These are phyloP conservation scores for Candida neerlandica DNA, from an alignment of 1,139 yeast genomes.

Conservation along the genomic window DNA sequence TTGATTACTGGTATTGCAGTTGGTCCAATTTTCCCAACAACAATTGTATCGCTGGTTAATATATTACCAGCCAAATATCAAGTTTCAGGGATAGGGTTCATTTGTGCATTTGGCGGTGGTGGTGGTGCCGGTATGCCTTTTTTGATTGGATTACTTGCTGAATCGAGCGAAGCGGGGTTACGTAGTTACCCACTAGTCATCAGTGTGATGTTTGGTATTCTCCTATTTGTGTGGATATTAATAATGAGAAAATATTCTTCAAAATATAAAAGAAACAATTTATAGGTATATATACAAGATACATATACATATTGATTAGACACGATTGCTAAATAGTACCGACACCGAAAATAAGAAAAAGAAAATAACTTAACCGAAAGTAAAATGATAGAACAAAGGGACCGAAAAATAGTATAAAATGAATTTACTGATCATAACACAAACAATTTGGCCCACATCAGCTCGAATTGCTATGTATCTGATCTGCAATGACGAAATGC, in stretches of 20 bases:
- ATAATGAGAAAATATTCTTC: slow-evolving; percentile 22
- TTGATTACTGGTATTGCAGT: slow-evolving; percentile 65
- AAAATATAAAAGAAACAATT: slow-evolving; percentile 20
- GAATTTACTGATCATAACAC: too few relatives aligned
- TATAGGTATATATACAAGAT: slow-evolving; percentile 12
- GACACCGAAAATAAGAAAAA: background rate
- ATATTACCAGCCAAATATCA: slow-evolving; percentile 64
- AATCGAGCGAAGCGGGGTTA: slow-evolving; percentile 37
- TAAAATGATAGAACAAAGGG: background rate
- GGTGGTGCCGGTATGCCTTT: slow-evolving; percentile 79
- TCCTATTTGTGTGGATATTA: slow-evolving; percentile 31
- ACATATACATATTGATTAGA: background rate
- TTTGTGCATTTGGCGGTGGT: slow-evolving; percentile 74
- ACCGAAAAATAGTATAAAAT: too few relatives aligned
- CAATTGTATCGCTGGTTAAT: slow-evolving; percentile 64
- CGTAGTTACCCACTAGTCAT: slow-evolving; percentile 37
- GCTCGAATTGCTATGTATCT: too few relatives aligned
- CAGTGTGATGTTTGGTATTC: slow-evolving; percentile 26
- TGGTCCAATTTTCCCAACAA: slow-evolving; percentile 84
- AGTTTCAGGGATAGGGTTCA: slow-evolving; percentile 71
- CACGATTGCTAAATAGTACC: background rate
- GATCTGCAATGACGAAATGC: background rate
- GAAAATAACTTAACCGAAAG: background rate
- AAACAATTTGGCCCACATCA: too few relatives aligned
- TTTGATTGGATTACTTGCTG: slow-evolving; percentile 54